Conservation (phyloP, 1,139 yeast genomes). For the Pichia sp. region DNA sequence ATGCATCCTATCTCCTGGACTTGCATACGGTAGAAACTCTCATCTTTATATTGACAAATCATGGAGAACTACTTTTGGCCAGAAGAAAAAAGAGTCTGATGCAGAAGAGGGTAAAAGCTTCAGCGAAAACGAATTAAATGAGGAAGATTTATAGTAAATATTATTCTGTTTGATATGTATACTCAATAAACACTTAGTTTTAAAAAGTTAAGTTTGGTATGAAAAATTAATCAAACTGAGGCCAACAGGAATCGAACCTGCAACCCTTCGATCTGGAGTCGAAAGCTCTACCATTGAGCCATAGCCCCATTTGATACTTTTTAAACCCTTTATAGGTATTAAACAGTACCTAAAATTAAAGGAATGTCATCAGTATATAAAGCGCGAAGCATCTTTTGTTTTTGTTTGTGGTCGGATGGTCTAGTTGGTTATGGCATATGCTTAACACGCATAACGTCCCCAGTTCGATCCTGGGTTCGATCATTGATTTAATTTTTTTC, state of each 20-base stretch:
- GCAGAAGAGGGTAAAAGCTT: neutral
- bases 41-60: conserved; percentile 21
- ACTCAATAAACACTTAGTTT: too few relatives aligned
- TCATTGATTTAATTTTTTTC: too few relatives aligned
- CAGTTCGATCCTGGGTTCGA: conserved; percentile 99
- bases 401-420: conserved; percentile 50
- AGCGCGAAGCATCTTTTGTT: neutral
- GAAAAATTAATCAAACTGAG: conserved; percentile 25
- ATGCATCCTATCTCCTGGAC: conserved; percentile 58
- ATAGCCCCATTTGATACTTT: conserved; percentile 51
- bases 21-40: conserved; percentile 38
- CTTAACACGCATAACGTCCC: conserved; percentile 99
- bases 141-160: too few relatives aligned
- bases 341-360: too few relatives aligned
- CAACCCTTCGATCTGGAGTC: conserved; percentile 61
- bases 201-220: neutral
- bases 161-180: too few relatives aligned
- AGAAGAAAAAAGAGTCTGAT: neutral
- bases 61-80: conserved; percentile 9
- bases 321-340: too few relatives aligned
- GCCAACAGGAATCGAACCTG: conserved; percentile 44
- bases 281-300: conserved; percentile 93
- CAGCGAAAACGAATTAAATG: neutral
- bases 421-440: conserved; percentile 99
- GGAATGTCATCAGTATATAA: neutral